Evolutionary conservation across 1,284 basidiomycete species (phyloP).

Genomic region (Leccinum angustisporum): DNA sequence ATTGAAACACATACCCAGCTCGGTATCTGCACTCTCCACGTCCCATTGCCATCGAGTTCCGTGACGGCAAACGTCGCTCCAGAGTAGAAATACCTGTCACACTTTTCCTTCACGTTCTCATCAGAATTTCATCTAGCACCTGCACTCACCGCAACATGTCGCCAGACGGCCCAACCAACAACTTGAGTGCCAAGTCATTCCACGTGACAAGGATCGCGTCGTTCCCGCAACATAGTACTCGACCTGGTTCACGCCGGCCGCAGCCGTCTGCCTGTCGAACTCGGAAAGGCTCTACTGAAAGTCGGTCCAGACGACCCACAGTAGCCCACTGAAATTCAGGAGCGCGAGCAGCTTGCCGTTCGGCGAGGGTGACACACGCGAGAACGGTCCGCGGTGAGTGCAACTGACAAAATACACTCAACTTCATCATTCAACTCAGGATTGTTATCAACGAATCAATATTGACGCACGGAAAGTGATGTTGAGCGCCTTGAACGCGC

Average conservation of each 20-base stretch:
- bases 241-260: conserved; percentile 60
- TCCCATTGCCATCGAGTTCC: too few species aligned
- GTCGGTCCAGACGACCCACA: conserved; percentile 94
- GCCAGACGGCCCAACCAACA: conserved; percentile 91
- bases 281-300: conserved; percentile 89
- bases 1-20: too few species aligned
- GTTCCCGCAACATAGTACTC: conserved; percentile 98
- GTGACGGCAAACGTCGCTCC: conserved; percentile 79
- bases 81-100: conserved; percentile 75
- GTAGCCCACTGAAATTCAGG: conserved; percentile 66
- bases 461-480: too few species aligned
- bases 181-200: conserved; percentile 71
- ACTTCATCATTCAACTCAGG: too few species aligned
- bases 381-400: conserved; percentile 91
- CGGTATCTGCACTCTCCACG: too few species aligned
- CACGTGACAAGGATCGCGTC: conserved; percentile 91
- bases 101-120: conserved; percentile 41
- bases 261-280: conserved; percentile 65
- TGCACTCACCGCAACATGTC: conserved; percentile 77
- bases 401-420: too few species aligned
- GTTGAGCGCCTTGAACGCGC: too few species aligned
- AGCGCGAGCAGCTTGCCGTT: conserved; percentile 93
- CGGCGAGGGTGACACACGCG: conserved; percentile 83
- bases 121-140: not conserved
- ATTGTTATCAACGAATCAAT: too few species aligned